A percentile compares a stretch with the other conserved stretches of the same genome.
These are phyloP conservation scores for Neonectria sp. DNA, from an alignment of 2,329 filamentous ascomycete genomes.

Conservation along the genomic window DNA sequence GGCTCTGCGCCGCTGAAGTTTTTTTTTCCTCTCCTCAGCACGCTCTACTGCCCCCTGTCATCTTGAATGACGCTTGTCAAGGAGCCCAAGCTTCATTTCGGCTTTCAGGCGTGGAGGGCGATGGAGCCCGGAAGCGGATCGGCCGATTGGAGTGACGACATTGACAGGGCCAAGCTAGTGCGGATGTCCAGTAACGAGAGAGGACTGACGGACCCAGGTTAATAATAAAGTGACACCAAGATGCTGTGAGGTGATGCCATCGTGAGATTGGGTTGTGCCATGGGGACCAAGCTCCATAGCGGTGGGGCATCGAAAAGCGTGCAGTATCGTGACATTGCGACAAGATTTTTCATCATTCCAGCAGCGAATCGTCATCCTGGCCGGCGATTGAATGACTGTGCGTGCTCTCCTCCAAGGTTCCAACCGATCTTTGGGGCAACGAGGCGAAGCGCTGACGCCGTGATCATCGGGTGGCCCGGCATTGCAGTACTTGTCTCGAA, in stretches of 20 bases:
- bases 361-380: conserved; percentile 5
- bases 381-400: conserved; percentile 1
- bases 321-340: conserved; percentile 22
- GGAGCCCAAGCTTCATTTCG: conserved; percentile 44
- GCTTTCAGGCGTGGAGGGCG: conserved; percentile 32
- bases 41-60: conserved; percentile 12
- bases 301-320: conserved; percentile 35
- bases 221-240: conserved; percentile 20
- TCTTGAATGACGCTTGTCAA: conserved; percentile 35
- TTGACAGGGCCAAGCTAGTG: conserved; percentile 21
- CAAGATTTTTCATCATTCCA: conserved; percentile 18
- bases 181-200: conserved; percentile 11
- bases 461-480: conserved; percentile 16
- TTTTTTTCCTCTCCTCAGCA: conserved; percentile 30
- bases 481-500: conserved; percentile 8
- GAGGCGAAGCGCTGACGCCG: conserved; percentile 27
- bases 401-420: background rate
- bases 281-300: conserved; percentile 32
- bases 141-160: conserved; percentile 45
- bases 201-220: conserved; percentile 20
- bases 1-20: conserved; percentile 13
- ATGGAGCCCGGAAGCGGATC: conserved; percentile 34
- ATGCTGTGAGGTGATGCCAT: conserved; percentile 45
- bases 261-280: conserved; percentile 47
- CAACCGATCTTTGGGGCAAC: background rate